A percentile compares a stretch with the other conserved stretches of the same genome.
Conservation (phyloP, 805 yeast species). For the Kluyveromyces siamensis region DNA sequence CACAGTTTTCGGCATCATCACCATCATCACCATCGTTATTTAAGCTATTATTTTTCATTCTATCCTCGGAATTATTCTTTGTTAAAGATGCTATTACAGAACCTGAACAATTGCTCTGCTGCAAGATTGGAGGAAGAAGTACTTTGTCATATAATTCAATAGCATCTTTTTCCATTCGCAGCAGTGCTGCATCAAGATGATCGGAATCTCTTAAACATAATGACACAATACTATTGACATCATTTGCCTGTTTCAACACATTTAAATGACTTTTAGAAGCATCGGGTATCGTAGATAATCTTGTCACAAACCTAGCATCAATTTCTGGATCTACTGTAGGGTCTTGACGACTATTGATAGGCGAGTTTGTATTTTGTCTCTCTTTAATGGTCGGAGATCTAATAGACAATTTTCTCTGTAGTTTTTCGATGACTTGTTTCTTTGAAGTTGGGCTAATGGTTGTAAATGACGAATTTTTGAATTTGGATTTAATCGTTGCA, state of each 20-base stretch:
- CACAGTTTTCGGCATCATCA: background rate
- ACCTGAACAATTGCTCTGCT: slow-evolving; percentile 2
- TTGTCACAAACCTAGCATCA: slow-evolving; percentile 15
- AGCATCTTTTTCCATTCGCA: slow-evolving; percentile 21
- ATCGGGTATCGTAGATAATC: slow-evolving; percentile 25
- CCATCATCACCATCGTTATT: background rate
- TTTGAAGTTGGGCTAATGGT: background rate
- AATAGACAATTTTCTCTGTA: background rate
- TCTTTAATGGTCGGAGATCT: background rate
- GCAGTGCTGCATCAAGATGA: slow-evolving; percentile 4
- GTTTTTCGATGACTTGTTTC: slow-evolving; percentile 1
- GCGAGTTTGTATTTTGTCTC: background rate
- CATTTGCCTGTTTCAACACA: slow-evolving; percentile 5
- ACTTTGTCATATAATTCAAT: slow-evolving; percentile 24
- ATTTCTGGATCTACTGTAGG: background rate
- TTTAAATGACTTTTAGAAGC: slow-evolving; percentile 18
- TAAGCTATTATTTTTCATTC: background rate
- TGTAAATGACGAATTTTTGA: background rate
- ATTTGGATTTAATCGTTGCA: slow-evolving; percentile 1
- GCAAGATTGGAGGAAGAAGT: slow-evolving; percentile 23
- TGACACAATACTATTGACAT: background rate
- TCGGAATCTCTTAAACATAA: background rate
- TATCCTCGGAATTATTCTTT: background rate
- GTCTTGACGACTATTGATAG: background rate
- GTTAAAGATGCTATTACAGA: background rate